Conservation (phyloP, 371 early-diverging fungal genomes). For the Mortierella sp. region DNA sequence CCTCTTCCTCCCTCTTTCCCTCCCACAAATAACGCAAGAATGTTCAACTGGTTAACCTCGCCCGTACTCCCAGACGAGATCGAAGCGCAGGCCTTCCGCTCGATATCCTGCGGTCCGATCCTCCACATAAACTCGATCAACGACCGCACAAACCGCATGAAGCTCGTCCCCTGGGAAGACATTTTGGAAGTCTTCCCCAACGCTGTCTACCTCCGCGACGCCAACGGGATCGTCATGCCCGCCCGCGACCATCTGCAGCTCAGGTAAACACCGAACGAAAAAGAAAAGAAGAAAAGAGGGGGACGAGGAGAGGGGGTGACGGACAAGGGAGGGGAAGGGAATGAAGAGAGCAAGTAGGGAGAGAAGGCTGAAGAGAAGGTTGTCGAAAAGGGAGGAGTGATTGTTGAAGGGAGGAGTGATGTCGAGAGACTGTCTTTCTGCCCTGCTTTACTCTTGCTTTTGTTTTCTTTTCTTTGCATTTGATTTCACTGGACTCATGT, state of each 20-base stretch:
- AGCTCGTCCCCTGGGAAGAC: constrained; percentile 39
- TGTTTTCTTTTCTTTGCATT: not conserved
- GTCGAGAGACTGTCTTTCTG: too few species aligned
- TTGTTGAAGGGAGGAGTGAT: too few species aligned
- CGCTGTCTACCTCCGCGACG: constrained; percentile 30
- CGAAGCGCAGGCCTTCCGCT: constrained; percentile 31
- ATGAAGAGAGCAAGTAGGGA: too few species aligned
- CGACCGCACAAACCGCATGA: constrained; percentile 21
- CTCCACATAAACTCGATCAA: constrained; percentile 20
- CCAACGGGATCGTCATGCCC: constrained; percentile 34
- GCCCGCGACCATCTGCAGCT: constrained; percentile 8
- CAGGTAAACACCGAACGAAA: too few species aligned
- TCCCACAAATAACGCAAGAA: not conserved
- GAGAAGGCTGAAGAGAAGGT: too few species aligned
- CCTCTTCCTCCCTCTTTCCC: too few species aligned
- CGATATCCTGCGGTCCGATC: constrained; percentile 27
- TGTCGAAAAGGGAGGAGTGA: too few species aligned
- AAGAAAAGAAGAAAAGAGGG: too few species aligned
- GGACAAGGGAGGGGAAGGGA: too few species aligned
- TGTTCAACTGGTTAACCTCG: constrained; percentile 37
- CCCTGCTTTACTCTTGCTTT: not conserved
- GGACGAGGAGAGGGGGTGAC: too few species aligned
- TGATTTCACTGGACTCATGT: too few species aligned
- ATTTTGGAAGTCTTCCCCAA: constrained; percentile 31
- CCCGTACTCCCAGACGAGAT: constrained; percentile 30